A percentile compares a stretch with the other conserved stretches of the same genome.
These are phyloP conservation scores for Polyplosphaeria fusca DNA, from an alignment of 495 filamentous ascomycete genomes.

Conservation along the genomic window DNA sequence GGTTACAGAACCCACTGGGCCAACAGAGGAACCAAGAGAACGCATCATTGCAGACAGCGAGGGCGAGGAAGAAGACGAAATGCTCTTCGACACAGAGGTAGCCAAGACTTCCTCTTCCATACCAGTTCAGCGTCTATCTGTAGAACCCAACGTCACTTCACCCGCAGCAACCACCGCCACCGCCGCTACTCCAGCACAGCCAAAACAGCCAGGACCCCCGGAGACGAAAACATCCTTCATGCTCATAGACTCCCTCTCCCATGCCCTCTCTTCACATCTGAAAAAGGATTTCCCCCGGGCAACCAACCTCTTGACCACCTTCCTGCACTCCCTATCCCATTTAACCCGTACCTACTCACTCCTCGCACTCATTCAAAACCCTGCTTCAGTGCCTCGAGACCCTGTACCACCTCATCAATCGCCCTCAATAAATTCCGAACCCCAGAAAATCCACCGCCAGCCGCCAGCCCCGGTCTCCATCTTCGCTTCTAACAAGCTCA, in stretches of 20 bases:
- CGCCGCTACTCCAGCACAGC: not conserved
- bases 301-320: constrained; percentile 36
- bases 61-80: constrained; percentile 41
- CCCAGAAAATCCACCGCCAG: not conserved
- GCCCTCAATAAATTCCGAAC: not conserved
- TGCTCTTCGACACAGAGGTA: constrained; percentile 26
- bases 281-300: constrained; percentile 36
- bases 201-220: not conserved
- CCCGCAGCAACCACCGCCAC: not conserved
- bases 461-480: constrained; percentile 38
- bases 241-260: constrained; percentile 41
- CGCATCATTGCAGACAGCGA: constrained; percentile 36
- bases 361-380: constrained; percentile 41
- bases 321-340: constrained; percentile 38
- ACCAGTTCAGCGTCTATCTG: no score
- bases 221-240: constrained; percentile 28
- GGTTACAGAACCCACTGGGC: no score
- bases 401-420: not conserved
- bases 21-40: no score
- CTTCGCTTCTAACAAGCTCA: constrained; percentile 33
- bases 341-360: constrained; percentile 36
- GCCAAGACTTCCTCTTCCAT: no score
- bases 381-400: constrained; percentile 2
- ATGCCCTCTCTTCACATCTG: constrained; percentile 46
- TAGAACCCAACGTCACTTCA: not conserved